Evolutionary conservation across 768 basidiomycete species (phyloP).

Genomic region (Lactifluus subvellereus): DNA sequence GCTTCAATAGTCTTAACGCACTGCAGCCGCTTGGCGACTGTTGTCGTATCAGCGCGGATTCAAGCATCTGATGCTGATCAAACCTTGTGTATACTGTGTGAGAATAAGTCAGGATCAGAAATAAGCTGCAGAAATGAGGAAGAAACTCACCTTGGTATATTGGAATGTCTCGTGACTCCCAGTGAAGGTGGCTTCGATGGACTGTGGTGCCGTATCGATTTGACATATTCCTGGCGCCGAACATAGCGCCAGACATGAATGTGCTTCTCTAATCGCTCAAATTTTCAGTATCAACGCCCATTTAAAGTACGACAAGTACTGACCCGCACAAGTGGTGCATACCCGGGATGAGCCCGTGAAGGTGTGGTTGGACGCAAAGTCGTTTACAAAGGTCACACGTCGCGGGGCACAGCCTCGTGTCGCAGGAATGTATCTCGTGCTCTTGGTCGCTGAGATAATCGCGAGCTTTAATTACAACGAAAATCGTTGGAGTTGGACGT

Average conservation of each 20-base stretch:
- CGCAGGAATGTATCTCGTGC: constrained; percentile 47
- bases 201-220: constrained; percentile 52
- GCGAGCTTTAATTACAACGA: neutral
- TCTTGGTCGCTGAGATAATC: constrained; percentile 35
- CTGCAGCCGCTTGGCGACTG: constrained; percentile 46
- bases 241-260: constrained; percentile 43
- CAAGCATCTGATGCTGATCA: neutral
- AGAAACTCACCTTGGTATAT: constrained; percentile 49
- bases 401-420: constrained; percentile 47
- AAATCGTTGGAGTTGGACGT: neutral
- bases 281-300: neutral
- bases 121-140: neutral
- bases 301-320: constrained; percentile 8
- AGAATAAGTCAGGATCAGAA: neutral
- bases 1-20: constrained; percentile 45
- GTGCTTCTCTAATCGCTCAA: constrained; percentile 40
- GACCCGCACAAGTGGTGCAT: constrained; percentile 56
- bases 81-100: constrained; percentile 50
- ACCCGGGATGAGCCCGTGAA: constrained; percentile 42
- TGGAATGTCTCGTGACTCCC: constrained; percentile 56
- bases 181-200: constrained; percentile 56
- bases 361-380: constrained; percentile 44
- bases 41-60: neutral
- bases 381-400: constrained; percentile 51
- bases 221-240: constrained; percentile 46